Evolutionary conservation across 1,284 basidiomycete genomes (phyloP), one percentile per base, ranked within the genome.

Genomic region (Meripilus lineatus): DNA sequence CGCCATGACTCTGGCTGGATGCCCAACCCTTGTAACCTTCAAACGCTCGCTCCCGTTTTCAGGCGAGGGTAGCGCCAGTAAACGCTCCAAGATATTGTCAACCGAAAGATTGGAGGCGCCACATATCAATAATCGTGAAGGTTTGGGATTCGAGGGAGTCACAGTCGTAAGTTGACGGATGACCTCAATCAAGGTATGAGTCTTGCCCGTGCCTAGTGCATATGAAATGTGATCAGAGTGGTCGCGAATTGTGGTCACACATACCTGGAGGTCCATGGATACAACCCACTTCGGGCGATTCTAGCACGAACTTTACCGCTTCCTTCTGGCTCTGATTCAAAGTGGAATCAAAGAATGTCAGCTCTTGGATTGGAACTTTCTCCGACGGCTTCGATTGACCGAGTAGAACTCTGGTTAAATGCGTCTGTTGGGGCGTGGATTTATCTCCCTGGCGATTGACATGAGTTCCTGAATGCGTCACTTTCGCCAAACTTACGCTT

Each of bases 261-360:
- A 47, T 62, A 89, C 91, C 94, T 47, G 95, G 94, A 4, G 95
- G 95, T 0, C 95, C 94, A 58, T 97, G 94, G n/a, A 99, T 93
- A 52, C 93, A 90, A 0, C 89, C 89, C 0, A 97, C 75, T 58
- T 93, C 85, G 1, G 79, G 71, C 0, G 84, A 77, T 47, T 75
- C 74, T 2, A 94, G 61, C 3, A 83, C 82, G 54, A 92, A 89
- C 40, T 65, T 72, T 32, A 94, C 80, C 0, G 93, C 93, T 15
- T 78, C 72, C 58, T 84, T 83, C 61, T 99, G 95, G 48, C 89
- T 90, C 0, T 73, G 64, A 59, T 99, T 98, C 34, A 98, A 69
- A 0, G 69, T 74, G 0, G 72, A 61, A 53, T 96, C 88, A 53
- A 90, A 88, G 64, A 88, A 93, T 2, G 68, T 56, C n/a, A 91